phyloP scores from a whole-genome alignment of 2,329 filamentous ascomycete genomes.

The Pseudocercospora cruenta region DNA sequence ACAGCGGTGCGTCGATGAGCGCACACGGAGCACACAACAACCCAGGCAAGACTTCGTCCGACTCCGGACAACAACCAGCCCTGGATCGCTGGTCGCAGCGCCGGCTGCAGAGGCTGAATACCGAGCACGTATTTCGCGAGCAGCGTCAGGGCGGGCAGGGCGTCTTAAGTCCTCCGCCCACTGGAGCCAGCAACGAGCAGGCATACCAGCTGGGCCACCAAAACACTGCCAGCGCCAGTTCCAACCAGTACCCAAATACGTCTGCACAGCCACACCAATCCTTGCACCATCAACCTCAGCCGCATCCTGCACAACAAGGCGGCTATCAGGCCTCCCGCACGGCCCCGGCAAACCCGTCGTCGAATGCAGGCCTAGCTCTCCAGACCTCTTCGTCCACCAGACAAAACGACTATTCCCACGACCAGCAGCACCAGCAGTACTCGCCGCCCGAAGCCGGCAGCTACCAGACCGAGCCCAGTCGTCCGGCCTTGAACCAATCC shows the following conservation, averaged over 20 bases:
- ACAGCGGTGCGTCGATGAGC: slow-evolving; percentile 37
- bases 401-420: slow-evolving; percentile 15
- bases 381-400: slow-evolving; percentile 28
- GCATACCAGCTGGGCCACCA: slow-evolving; percentile 14
- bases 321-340: slow-evolving; percentile 34
- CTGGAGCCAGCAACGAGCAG: slow-evolving; percentile 23
- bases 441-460: slow-evolving; percentile 28
- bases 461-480: slow-evolving; percentile 29
- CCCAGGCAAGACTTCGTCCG: slow-evolving; percentile 40
- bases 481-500: slow-evolving; percentile 30
- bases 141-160: slow-evolving; percentile 38
- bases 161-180: slow-evolving; percentile 29
- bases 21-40: slow-evolving; percentile 24
- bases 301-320: slow-evolving; percentile 32
- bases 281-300: slow-evolving; percentile 37
- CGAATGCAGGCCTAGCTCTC: slow-evolving; percentile 33
- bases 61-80: slow-evolving; percentile 34
- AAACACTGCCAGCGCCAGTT: slow-evolving; percentile 9
- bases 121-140: slow-evolving; percentile 44
- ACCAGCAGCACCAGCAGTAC: slow-evolving; percentile 26
- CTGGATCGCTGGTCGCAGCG: slow-evolving; percentile 43
- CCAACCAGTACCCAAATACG: slow-evolving; percentile 20
- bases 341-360: slow-evolving; percentile 25
- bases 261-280: slow-evolving; percentile 36
- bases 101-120: slow-evolving; percentile 43